Evolutionary conservation across 768 basidiomycete genomes (phyloP).

Genomic region (Candolleomyces eurysporus): DNA sequence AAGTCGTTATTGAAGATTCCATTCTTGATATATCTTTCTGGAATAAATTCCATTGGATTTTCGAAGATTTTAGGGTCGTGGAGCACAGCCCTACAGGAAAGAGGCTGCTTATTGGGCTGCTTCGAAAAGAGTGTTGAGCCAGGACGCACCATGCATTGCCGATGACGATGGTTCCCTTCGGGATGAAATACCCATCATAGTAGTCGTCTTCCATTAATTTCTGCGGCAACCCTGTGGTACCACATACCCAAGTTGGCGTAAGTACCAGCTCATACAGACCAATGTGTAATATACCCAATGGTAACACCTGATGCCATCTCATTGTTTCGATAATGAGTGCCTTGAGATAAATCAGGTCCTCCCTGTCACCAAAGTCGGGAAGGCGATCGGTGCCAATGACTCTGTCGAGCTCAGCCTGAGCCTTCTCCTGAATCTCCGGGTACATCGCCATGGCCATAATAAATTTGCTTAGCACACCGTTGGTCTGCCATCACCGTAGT

Average conservation of each 20-base stretch:
- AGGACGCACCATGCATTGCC: slow-evolving; percentile 6
- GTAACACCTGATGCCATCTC: slow-evolving; percentile 9
- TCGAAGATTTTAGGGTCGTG: slow-evolving; percentile 16
- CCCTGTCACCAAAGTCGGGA: slow-evolving; percentile 19
- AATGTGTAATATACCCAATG: not conserved
- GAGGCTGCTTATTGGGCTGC: not conserved
- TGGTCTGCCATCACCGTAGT: not conserved
- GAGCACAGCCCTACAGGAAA: slow-evolving; percentile 17
- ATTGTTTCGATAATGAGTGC: slow-evolving; percentile 20
- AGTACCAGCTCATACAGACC: not conserved
- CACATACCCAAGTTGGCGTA: too few relatives aligned
- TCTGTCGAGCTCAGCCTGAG: slow-evolving; percentile 24
- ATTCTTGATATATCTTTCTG: slow-evolving; percentile 18
- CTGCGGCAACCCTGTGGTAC: slow-evolving; percentile 4
- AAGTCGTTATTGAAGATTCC: slow-evolving; percentile 21
- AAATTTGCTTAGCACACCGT: not conserved
- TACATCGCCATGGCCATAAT: slow-evolving; percentile 10
- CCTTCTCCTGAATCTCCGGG: slow-evolving; percentile 16
- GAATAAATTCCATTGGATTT: slow-evolving; percentile 16
- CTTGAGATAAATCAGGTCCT: slow-evolving; percentile 16
- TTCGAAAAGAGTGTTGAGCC: not conserved
- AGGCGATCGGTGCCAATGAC: slow-evolving; percentile 16
- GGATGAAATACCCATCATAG: slow-evolving; percentile 9
- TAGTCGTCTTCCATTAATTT: slow-evolving; percentile 4
- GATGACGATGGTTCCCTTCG: slow-evolving; percentile 10